Conservation (phyloP, 2,329 filamentous ascomycete genomes). For the Fusarium algeriense region DNA sequence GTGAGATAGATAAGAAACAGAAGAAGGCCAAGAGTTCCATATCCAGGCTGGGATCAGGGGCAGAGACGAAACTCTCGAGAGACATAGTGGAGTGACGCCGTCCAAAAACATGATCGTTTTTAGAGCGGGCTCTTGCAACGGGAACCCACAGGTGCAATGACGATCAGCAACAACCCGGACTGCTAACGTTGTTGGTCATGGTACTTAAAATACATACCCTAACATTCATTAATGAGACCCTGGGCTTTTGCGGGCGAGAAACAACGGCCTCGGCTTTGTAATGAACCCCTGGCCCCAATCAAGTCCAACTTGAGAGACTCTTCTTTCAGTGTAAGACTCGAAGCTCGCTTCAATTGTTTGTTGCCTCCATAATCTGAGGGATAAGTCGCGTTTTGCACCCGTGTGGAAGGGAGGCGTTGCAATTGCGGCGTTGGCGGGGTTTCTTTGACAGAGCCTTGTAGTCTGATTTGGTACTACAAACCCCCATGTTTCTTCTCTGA, state of each 20-base stretch:
- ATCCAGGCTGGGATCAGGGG: slow-evolving; percentile 31
- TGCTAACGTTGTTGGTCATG: slow-evolving; percentile 23
- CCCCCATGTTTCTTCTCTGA: background rate
- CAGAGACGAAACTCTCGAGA: slow-evolving; percentile 34
- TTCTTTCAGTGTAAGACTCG: background rate
- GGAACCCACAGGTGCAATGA: slow-evolving; percentile 35
- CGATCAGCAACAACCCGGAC: slow-evolving; percentile 24
- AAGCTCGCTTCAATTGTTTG: slow-evolving; percentile 5
- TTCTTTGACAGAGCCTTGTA: slow-evolving; percentile 9
- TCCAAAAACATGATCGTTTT: slow-evolving; percentile 21
- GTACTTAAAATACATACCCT: background rate
- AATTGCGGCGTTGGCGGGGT: slow-evolving; percentile 28
- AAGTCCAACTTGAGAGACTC: background rate
- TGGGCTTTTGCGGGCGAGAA: background rate
- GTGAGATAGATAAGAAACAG: slow-evolving; percentile 28
- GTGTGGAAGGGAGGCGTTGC: slow-evolving; percentile 35
- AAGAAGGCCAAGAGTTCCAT: slow-evolving; percentile 20
- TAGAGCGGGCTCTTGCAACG: slow-evolving; percentile 34
- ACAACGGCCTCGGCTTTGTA: slow-evolving; percentile 14
- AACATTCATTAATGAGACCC: slow-evolving; percentile 4
- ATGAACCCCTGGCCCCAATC: background rate
- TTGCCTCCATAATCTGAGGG: slow-evolving; percentile 2
- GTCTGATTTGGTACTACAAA: slow-evolving; percentile 17
- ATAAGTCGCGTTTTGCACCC: slow-evolving; percentile 21
- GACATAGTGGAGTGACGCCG: slow-evolving; percentile 22